A percentile compares a stretch with the other conserved stretches of the same genome.
Evolutionary conservation across 2,329 filamentous ascomycete species (phyloP).

Genomic region (Aspergillus piperis): DNA sequence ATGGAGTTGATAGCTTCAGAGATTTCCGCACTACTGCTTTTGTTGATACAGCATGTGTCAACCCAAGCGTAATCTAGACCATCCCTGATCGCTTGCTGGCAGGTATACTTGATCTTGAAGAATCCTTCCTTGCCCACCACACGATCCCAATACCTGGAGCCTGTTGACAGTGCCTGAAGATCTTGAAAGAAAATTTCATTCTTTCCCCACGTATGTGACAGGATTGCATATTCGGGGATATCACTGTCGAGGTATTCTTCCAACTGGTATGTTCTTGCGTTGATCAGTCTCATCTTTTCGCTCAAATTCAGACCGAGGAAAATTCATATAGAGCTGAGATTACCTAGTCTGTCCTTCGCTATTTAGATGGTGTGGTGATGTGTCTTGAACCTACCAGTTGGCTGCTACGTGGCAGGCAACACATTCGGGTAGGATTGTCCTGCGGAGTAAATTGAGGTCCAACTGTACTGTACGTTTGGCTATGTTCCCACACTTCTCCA

Average conservation of each 20-base stretch:
- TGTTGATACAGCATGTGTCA: background rate
- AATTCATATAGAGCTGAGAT: background rate
- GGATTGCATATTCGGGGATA: background rate
- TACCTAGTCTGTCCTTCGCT: background rate
- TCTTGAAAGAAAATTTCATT: background rate
- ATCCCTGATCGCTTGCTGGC: background rate
- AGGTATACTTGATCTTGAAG: background rate
- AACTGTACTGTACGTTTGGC: too few species aligned
- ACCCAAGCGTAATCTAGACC: background rate
- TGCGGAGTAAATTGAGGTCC: background rate
- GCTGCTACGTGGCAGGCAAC: background rate
- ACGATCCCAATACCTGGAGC: background rate
- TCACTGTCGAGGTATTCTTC: background rate
- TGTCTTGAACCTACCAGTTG: background rate
- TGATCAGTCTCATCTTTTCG: background rate
- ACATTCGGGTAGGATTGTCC: background rate
- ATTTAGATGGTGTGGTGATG: background rate
- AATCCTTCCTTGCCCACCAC: background rate
- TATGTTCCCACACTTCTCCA: too few species aligned
- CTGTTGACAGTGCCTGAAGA: background rate
- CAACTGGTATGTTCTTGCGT: background rate
- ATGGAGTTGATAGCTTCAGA: constrained; percentile 26
- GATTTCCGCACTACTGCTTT: constrained; percentile 2
- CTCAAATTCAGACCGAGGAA: background rate
- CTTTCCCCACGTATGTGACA: background rate